Evolutionary conservation across 2,329 filamentous ascomycete species (phyloP).

Genomic region (Endoconidiophora laricicola): DNA sequence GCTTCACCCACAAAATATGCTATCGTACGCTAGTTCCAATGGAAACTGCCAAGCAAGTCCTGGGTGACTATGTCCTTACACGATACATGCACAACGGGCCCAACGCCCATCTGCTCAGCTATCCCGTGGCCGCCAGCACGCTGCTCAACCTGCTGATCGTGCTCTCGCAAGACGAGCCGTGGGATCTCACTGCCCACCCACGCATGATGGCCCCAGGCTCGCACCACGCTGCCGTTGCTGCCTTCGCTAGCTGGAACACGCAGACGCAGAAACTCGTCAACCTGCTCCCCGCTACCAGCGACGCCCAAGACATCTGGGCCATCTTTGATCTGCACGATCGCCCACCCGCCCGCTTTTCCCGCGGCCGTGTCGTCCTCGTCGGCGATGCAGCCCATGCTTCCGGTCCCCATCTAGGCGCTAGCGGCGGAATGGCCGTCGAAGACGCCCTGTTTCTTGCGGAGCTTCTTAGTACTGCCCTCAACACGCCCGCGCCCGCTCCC

Average conservation of each 20-base stretch:
- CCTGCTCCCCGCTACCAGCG: conserved; percentile 25
- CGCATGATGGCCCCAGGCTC: conserved; percentile 1
- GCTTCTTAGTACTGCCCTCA: neutral
- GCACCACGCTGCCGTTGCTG: neutral
- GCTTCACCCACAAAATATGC: conserved; percentile 41
- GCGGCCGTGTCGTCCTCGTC: conserved; percentile 14
- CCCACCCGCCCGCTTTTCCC: conserved; percentile 11
- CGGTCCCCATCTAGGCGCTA: conserved; percentile 17
- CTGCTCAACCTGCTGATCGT: conserved; percentile 41
- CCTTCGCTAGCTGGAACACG: neutral
- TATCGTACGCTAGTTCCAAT: conserved; percentile 48
- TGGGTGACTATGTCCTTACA: conserved; percentile 33
- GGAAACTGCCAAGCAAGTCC: conserved; percentile 28
- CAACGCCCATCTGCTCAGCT: conserved; percentile 41
- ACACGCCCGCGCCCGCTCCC: neutral
- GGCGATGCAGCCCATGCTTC: conserved; percentile 18
- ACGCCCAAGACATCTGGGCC: conserved; percentile 23
- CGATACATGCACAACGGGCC: conserved; percentile 40
- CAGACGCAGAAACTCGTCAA: conserved; percentile 22
- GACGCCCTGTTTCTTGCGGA: conserved; percentile 14
- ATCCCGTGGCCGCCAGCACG: conserved; percentile 39
- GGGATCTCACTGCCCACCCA: conserved; percentile 17
- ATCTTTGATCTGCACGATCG: conserved; percentile 13
- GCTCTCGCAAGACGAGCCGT: conserved; percentile 23
- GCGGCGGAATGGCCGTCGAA: conserved; percentile 18